Conservation (phyloP, 176 grass and related monocot species). For the Poa pratensis region DNA sequence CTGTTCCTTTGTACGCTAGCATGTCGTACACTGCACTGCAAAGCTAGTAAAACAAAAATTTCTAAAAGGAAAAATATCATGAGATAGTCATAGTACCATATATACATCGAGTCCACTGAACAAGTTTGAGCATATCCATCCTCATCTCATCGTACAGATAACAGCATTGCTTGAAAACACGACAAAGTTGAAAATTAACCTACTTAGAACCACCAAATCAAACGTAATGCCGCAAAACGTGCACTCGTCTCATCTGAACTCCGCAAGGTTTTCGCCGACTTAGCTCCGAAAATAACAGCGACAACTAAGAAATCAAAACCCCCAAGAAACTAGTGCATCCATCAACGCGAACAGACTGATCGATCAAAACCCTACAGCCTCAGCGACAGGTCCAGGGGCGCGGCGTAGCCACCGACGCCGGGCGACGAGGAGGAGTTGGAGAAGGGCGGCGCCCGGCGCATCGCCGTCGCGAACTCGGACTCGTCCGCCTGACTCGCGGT, state of each 20-base stretch:
- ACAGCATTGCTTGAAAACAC: neutral
- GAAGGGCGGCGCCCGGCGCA: neutral
- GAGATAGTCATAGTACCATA: too few species aligned
- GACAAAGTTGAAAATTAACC: neutral
- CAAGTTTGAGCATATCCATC: neutral
- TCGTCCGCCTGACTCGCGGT: neutral
- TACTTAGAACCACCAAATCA: too few species aligned
- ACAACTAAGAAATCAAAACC: neutral
- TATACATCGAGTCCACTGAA: too few species aligned
- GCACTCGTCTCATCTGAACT: neutral
- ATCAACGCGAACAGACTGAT: neutral
- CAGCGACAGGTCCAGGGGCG: conserved; percentile 59
- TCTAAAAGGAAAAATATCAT: too few species aligned
- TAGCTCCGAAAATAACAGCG: neutral
- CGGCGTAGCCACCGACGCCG: neutral
- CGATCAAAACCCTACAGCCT: conserved; percentile 49
- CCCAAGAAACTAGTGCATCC: neutral
- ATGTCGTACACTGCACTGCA: too few species aligned
- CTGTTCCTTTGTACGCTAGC: too few species aligned
- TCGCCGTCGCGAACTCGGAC: conserved; percentile 29
- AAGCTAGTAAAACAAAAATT: too few species aligned
- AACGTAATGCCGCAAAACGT: neutral
- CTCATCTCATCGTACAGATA: neutral
- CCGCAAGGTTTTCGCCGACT: neutral
- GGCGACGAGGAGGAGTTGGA: neutral